These are phyloP conservation scores for Astragalus glycyphyllos DNA, from an alignment of 306 rosid species.

Conservation along the genomic window DNA sequence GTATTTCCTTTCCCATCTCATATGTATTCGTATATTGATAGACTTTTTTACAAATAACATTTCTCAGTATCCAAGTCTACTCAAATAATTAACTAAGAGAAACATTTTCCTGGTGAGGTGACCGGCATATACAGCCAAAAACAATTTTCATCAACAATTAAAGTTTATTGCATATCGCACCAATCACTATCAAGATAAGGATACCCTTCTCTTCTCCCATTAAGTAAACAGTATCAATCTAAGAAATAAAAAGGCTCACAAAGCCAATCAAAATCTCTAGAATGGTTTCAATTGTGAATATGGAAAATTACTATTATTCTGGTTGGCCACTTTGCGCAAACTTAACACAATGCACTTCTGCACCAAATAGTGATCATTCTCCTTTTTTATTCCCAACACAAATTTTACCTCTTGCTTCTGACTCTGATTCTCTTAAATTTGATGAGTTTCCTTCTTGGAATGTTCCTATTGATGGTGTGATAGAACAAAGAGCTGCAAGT, in stretches of 20 bases:
- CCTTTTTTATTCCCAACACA: conserved; percentile 55
- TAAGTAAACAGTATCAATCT: conserved; percentile 52
- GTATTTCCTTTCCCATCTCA: too few relatives aligned
- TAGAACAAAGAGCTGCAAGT: conserved; percentile 60
- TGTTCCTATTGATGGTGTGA: conserved; percentile 37
- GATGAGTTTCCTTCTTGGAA: conserved; percentile 60
- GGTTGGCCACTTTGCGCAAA: conserved; percentile 46
- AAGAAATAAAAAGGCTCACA: conserved; percentile 53
- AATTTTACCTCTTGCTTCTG: conserved; percentile 47
- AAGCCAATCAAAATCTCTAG: conserved; percentile 29
- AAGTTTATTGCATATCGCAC: conserved; percentile 56
- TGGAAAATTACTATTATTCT: conserved; percentile 64
- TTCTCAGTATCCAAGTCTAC: background rate
- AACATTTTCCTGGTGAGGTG: conserved; percentile 50
- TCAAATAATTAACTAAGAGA: conserved; percentile 39
- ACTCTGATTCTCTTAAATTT: conserved; percentile 55
- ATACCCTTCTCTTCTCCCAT: conserved; percentile 58
- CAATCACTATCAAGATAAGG: conserved; percentile 65
- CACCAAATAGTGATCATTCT: conserved; percentile 44
- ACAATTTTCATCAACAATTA: conserved; percentile 62
- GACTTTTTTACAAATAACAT: too few relatives aligned
- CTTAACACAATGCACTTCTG: conserved; percentile 41
- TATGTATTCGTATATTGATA: too few relatives aligned
- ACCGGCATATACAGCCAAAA: conserved; percentile 68
- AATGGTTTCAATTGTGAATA: conserved; percentile 37